A percentile compares a stretch with the other conserved stretches of the same genome.
phyloP scores from a whole-genome alignment of 768 basidiomycete genomes.

The Lactarius tabidus region DNA sequence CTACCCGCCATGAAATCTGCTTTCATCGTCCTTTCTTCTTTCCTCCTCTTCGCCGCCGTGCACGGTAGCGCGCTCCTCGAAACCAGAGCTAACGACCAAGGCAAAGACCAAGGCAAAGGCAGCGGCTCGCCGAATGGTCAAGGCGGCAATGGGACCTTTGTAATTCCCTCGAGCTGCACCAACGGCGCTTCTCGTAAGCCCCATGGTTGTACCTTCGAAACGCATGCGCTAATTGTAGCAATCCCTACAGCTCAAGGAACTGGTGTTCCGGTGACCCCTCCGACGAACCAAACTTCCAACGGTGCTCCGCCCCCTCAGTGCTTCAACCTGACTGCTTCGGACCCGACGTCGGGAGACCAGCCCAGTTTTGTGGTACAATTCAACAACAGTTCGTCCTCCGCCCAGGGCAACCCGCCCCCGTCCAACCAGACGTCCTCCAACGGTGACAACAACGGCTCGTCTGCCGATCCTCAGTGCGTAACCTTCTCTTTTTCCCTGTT shows the following conservation, averaged over 20 bases:
- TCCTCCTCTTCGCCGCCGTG: not conserved
- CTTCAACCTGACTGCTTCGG: constrained; percentile 47
- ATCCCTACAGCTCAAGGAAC: too few relatives aligned
- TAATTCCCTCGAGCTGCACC: too few relatives aligned
- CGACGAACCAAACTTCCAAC: too few relatives aligned
- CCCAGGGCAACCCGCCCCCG: constrained; percentile 47
- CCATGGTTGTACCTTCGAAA: too few relatives aligned
- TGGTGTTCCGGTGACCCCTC: too few relatives aligned
- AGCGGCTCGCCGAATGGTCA: too few relatives aligned
- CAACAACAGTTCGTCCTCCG: constrained; percentile 47
- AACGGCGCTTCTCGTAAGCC: too few relatives aligned
- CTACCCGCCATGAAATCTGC: constrained; percentile 1
- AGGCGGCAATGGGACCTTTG: too few relatives aligned
- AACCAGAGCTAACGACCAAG: constrained; percentile 33
- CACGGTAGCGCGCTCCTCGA: not conserved
- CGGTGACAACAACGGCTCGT: constrained; percentile 39
- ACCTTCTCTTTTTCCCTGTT: not conserved
- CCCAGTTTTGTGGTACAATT: constrained; percentile 53
- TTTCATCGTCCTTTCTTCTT: not conserved
- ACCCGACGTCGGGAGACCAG: too few relatives aligned
- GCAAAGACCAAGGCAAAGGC: too few relatives aligned
- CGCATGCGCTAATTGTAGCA: too few relatives aligned
- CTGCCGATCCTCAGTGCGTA: constrained; percentile 48
- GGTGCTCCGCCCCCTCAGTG: too few relatives aligned
- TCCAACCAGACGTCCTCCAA: constrained; percentile 48